Conservation (phyloP, 148 eudicot genomes). For the Arbutus unedo region DNA sequence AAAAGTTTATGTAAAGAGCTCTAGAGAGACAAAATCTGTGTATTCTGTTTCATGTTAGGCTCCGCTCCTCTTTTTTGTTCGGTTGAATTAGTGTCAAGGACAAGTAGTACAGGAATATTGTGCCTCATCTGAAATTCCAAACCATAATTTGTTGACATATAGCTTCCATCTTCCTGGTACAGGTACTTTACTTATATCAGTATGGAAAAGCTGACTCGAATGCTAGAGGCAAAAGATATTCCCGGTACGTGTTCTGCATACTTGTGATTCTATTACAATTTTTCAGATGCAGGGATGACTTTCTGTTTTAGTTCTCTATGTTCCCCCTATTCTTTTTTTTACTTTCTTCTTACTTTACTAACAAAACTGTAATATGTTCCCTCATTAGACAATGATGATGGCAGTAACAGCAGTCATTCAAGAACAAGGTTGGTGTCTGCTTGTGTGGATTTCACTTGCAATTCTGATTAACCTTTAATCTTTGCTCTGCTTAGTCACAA, state of each 20-base stretch:
- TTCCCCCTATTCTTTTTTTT: not conserved
- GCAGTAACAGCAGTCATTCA: conserved; percentile 27
- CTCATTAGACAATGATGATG: conserved; percentile 35
- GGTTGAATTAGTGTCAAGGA: not conserved
- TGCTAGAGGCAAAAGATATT: conserved; percentile 36
- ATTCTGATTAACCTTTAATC: not conserved
- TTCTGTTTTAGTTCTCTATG: not conserved
- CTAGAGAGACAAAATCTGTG: not conserved
- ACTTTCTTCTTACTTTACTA: not conserved
- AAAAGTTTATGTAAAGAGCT: not conserved
- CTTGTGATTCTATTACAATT: not conserved
- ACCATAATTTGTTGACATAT: not conserved
- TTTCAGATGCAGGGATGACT: conserved; percentile 9
- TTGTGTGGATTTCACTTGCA: not conserved
- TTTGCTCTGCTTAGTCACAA: conserved; percentile 4
- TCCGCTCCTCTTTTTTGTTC: not conserved
- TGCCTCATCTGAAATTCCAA: not conserved
- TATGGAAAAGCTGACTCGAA: conserved; percentile 53
- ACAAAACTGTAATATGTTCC: not conserved
- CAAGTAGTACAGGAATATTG: not conserved
- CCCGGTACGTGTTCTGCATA: conserved; percentile 37
- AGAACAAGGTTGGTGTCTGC: conserved; percentile 48
- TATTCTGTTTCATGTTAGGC: not conserved
- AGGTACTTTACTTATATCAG: conserved; percentile 68
- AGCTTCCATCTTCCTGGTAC: conserved; percentile 16